These are phyloP conservation scores for Erysimum cheiranthoides DNA, from an alignment of 345 rosid genomes.

Conservation along the genomic window DNA sequence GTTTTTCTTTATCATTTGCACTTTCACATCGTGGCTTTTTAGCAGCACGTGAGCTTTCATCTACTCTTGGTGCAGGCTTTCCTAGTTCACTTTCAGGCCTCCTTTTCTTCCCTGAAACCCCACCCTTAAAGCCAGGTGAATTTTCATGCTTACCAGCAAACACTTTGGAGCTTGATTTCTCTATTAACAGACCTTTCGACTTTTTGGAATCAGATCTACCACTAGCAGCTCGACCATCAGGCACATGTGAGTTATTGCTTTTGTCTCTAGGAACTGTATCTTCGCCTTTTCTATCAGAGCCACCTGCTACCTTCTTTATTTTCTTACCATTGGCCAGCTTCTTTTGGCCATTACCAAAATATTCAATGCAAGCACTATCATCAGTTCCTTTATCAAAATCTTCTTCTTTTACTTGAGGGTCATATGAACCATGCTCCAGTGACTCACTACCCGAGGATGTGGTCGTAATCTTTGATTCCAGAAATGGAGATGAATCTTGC, in stretches of 20 bases:
- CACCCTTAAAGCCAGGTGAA: slow-evolving; percentile 42
- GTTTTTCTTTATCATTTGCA: slow-evolving; percentile 41
- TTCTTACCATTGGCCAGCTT: slow-evolving; percentile 52
- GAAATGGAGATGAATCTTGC: slow-evolving; percentile 47
- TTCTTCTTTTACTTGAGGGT: slow-evolving; percentile 48
- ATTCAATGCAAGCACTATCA: slow-evolving; percentile 43
- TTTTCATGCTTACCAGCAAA: slow-evolving; percentile 42
- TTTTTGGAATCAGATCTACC: slow-evolving; percentile 48
- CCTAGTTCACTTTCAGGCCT: slow-evolving; percentile 55
- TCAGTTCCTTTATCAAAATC: slow-evolving; percentile 47
- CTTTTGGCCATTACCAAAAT: slow-evolving; percentile 48
- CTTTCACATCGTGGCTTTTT: slow-evolving; percentile 61
- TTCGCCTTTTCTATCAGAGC: slow-evolving; percentile 44
- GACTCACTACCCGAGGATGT: slow-evolving; percentile 46
- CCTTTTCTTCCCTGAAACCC: slow-evolving; percentile 51
- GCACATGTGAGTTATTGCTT: slow-evolving; percentile 32
- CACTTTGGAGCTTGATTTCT: slow-evolving; percentile 47
- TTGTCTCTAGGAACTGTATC: slow-evolving; percentile 48
- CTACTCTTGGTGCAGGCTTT: slow-evolving; percentile 48
- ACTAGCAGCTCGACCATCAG: slow-evolving; percentile 44
- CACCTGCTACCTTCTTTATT: slow-evolving; percentile 47
- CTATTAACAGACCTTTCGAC: slow-evolving; percentile 47
- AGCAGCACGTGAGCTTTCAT: slow-evolving; percentile 54
- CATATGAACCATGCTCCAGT: slow-evolving; percentile 44
- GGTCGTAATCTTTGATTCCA: slow-evolving; percentile 50